These are phyloP conservation scores for Pistacia vera DNA, from an alignment of 345 rosid genomes.

Conservation along the genomic window DNA sequence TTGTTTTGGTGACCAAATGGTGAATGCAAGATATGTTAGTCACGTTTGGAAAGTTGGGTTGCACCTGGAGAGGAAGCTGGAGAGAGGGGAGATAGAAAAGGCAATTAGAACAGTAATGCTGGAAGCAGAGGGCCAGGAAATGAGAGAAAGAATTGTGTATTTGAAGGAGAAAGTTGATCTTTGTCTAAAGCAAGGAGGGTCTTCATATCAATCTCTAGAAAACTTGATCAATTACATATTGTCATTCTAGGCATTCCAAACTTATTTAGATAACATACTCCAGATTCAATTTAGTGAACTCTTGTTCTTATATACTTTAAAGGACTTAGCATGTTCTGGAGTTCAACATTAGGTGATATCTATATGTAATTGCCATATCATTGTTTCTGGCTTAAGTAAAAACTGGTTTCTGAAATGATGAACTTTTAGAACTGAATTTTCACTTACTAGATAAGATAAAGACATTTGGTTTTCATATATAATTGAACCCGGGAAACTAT, in stretches of 20 bases:
- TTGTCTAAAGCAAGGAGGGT: conserved; percentile 26
- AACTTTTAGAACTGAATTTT: too few relatives aligned
- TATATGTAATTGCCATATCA: too few relatives aligned
- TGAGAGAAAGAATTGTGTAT: conserved; percentile 23
- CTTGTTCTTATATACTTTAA: too few relatives aligned
- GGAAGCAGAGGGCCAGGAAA: conserved; percentile 32
- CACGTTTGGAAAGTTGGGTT: conserved; percentile 37
- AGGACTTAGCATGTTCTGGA: too few relatives aligned
- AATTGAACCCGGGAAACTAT: background rate
- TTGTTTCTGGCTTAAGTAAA: too few relatives aligned
- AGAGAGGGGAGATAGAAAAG: conserved; percentile 24
- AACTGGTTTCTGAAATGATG: too few relatives aligned
- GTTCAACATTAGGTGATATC: too few relatives aligned
- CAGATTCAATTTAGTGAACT: too few relatives aligned
- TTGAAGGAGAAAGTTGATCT: conserved; percentile 23
- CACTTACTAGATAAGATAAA: too few relatives aligned
- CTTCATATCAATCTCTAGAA: conserved; percentile 18
- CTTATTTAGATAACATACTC: background rate
- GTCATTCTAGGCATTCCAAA: conserved; percentile 8
- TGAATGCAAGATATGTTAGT: conserved; percentile 30
- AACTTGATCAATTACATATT: conserved; percentile 20
- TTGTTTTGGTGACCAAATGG: conserved; percentile 36
- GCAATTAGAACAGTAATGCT: conserved; percentile 24
- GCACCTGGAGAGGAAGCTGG: conserved; percentile 26
- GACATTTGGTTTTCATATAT: too few relatives aligned